These are phyloP conservation scores for Spathaspora gorwiae DNA, from an alignment of 805 yeast species.

Conservation along the genomic window DNA sequence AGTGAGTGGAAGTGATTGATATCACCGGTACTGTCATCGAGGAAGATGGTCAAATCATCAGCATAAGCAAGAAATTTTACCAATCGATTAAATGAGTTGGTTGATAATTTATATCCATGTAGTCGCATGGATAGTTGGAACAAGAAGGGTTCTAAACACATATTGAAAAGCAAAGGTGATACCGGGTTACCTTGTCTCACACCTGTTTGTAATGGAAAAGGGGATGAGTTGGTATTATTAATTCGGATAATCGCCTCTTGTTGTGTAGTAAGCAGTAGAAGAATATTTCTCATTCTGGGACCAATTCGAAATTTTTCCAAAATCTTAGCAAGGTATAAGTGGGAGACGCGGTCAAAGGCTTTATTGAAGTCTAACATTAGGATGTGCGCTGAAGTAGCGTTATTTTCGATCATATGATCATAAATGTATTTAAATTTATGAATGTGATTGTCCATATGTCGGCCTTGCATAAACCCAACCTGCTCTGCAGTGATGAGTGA, in stretches of 20 bases:
- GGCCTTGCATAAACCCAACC: background rate
- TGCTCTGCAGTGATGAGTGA: background rate
- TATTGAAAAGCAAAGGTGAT: background rate
- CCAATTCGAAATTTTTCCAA: background rate
- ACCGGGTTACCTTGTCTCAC: slow-evolving; percentile 1
- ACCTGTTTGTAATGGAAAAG: background rate
- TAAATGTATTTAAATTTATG: background rate
- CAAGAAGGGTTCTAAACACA: background rate
- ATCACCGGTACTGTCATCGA: background rate
- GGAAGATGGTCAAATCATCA: background rate
- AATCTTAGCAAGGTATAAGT: background rate
- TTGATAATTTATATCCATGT: background rate
- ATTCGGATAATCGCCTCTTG: background rate
- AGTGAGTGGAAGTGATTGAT: background rate
- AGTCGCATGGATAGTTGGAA: background rate
- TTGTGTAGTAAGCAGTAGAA: background rate
- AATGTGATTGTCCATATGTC: slow-evolving; percentile 2
- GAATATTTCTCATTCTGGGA: background rate
- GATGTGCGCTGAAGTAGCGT: background rate
- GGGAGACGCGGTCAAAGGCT: background rate
- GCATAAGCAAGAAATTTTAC: background rate
- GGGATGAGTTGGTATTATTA: background rate
- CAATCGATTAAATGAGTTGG: background rate
- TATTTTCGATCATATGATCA: background rate
- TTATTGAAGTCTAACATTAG: background rate